Conservation (phyloP, 73 alveolate genomes). For the Tetrahymena borealis region DNA sequence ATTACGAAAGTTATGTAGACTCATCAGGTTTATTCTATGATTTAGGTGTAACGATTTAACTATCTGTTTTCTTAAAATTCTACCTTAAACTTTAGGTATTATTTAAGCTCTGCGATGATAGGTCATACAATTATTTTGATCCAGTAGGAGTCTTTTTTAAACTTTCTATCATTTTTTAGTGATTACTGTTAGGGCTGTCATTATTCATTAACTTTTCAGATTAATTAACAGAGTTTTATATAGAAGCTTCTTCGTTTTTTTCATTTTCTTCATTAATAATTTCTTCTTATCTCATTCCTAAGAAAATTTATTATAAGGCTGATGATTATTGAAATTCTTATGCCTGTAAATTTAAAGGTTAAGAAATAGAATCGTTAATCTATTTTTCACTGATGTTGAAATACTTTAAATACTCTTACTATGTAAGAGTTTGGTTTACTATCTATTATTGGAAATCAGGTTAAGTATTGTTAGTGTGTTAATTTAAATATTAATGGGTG, state of each 20-base stretch:
- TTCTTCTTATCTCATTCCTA: not conserved
- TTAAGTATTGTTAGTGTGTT: no score
- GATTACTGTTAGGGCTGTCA: no score
- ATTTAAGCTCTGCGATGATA: not conserved
- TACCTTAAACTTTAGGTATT: not conserved
- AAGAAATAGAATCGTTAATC: no score
- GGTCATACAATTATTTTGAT: not conserved
- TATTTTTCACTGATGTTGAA: no score
- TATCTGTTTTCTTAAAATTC: not conserved
- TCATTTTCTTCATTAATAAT: not conserved
- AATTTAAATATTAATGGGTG: no score
- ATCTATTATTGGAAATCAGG: no score
- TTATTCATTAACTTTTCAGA: not conserved
- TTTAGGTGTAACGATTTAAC: not conserved
- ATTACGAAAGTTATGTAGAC: not conserved
- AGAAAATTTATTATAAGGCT: not conserved
- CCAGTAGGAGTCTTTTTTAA: no score
- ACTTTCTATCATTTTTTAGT: no score
- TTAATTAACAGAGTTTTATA: not conserved
- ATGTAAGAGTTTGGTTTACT: no score
- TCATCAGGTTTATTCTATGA: not conserved
- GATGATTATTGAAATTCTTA: not conserved
- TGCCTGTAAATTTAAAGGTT: no score
- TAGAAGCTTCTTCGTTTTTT: not conserved
- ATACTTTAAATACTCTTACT: no score